Evolutionary conservation across 2,329 filamentous ascomycete species (phyloP).

Genomic region (Chaetothyriales sp.): DNA sequence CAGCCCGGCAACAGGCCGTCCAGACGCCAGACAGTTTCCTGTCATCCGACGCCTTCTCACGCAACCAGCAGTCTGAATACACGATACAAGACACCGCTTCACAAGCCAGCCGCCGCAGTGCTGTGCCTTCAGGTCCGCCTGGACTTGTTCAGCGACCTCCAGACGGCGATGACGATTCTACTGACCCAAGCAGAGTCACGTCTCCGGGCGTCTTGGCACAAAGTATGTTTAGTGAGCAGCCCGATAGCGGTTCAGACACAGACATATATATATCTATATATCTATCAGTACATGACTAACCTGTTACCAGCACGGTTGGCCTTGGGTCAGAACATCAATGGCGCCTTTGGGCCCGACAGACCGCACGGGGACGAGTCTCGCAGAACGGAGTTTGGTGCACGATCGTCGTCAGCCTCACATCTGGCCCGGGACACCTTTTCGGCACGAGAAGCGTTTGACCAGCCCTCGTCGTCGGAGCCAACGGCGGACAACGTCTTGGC

Average conservation of each 20-base stretch:
- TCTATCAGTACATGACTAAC: background rate
- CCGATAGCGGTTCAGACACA: no score
- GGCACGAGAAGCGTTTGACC: slow-evolving; percentile 22
- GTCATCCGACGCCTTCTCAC: slow-evolving; percentile 13
- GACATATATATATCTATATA: no score
- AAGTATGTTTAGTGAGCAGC: slow-evolving; percentile 4
- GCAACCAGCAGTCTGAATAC: slow-evolving; percentile 14
- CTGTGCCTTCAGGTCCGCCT: slow-evolving; percentile 11
- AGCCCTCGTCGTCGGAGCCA: slow-evolving; percentile 11
- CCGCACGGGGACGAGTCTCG: slow-evolving; percentile 15
- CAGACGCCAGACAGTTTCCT: slow-evolving; percentile 9
- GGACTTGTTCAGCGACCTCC: slow-evolving; percentile 12
- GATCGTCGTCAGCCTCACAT: slow-evolving; percentile 2
- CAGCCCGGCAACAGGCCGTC: slow-evolving; percentile 1
- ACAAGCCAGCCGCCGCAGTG: slow-evolving; percentile 9
- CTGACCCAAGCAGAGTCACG: slow-evolving; percentile 13
- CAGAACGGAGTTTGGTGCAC: slow-evolving; percentile 19
- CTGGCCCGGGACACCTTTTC: slow-evolving; percentile 8
- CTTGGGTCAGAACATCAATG: slow-evolving; percentile 28
- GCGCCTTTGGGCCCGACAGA: slow-evolving; percentile 26
- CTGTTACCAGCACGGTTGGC: slow-evolving; percentile 24
- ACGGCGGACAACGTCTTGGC: slow-evolving; percentile 20
- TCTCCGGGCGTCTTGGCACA: slow-evolving; percentile 14
- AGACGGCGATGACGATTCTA: slow-evolving; percentile 10
- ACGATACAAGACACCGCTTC: slow-evolving; percentile 7